Conservation (phyloP, 257 asterid species). For the Hygrophila difformis region DNA sequence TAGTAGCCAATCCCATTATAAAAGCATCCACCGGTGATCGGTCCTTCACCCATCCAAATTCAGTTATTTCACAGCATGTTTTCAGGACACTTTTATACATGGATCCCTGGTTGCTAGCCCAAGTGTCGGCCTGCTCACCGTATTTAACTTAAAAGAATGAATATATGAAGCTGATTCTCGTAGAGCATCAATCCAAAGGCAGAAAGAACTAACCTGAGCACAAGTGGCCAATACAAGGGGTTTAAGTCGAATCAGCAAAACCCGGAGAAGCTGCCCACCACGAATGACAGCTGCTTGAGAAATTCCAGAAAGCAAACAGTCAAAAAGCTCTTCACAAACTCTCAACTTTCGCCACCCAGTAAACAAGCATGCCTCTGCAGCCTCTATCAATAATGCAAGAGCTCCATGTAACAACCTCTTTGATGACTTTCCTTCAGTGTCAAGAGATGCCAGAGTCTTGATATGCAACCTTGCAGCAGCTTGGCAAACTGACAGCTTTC, state of each 20-base stretch:
- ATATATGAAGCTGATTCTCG: conserved; percentile 7
- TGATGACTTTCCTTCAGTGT: conserved; percentile 82
- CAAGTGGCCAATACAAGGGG: conserved; percentile 84
- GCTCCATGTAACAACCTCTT: conserved; percentile 87
- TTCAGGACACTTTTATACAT: conserved; percentile 82
- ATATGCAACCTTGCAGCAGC: conserved; percentile 79
- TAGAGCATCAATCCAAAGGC: conserved; percentile 10
- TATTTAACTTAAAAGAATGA: conserved; percentile 13
- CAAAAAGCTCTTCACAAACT: conserved; percentile 89
- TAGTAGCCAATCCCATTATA: conserved; percentile 82
- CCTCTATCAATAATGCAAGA: conserved; percentile 73
- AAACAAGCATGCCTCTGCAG: conserved; percentile 79
- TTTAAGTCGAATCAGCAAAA: conserved; percentile 81
- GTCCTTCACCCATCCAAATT: conserved; percentile 86
- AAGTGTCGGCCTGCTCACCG: conserved; percentile 76
- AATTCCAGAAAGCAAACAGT: conserved; percentile 81
- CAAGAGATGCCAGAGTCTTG: conserved; percentile 59
- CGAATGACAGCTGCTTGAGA: conserved; percentile 80
- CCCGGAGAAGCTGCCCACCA: conserved; percentile 89
- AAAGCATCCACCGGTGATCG: conserved; percentile 92
- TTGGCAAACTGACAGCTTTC: conserved; percentile 77
- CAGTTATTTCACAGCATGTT: conserved; percentile 82
- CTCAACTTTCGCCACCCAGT: conserved; percentile 87
- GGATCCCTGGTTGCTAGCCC: conserved; percentile 70
- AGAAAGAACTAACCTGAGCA: conserved; percentile 52